phyloP scores from a whole-genome alignment of 768 basidiomycete genomes.

The Heimioporus sp. region DNA sequence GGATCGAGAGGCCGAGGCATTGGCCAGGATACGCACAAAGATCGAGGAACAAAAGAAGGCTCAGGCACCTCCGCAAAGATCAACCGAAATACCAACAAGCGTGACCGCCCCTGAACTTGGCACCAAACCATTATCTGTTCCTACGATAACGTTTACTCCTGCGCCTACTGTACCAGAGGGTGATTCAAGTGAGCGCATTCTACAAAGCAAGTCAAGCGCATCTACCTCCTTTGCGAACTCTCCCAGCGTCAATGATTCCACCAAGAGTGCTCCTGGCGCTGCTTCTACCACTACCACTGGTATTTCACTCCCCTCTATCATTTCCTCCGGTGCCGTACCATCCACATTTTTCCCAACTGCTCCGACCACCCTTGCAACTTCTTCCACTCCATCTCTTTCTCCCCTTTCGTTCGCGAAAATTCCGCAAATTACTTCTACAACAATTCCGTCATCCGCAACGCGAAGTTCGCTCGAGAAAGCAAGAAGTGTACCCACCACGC shows the following conservation, averaged over 20 bases:
- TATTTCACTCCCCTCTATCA: conserved; percentile 25
- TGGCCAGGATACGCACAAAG: conserved; percentile 65
- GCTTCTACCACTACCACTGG: conserved; percentile 15
- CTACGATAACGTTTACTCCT: conserved; percentile 29
- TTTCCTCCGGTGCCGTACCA: conserved; percentile 20
- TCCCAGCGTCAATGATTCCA: conserved; percentile 5
- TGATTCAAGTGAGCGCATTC: conserved; percentile 1
- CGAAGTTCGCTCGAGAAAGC: conserved; percentile 35
- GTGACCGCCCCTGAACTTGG: conserved; percentile 22
- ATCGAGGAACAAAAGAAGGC: conserved; percentile 44
- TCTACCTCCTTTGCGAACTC: conserved; percentile 13
- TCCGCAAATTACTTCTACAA: conserved; percentile 5
- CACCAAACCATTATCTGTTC: conserved; percentile 19
- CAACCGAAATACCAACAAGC: conserved; percentile 28
- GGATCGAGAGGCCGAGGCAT: conserved; percentile 76
- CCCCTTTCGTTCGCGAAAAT: conserved; percentile 18
- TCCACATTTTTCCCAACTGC: conserved; percentile 12
- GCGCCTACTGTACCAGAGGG: conserved; percentile 12
- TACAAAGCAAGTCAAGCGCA: conserved; percentile 13
- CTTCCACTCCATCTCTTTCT: conserved; percentile 10
- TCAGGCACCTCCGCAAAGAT: conserved; percentile 35
- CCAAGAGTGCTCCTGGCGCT: conserved; percentile 2
- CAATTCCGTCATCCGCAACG: conserved; percentile 8
- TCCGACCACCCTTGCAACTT: conserved; percentile 3
- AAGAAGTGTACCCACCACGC: conserved; percentile 1